phyloP scores from a whole-genome alignment of 140 eudicot species.

The Stevia rebaudiana region DNA sequence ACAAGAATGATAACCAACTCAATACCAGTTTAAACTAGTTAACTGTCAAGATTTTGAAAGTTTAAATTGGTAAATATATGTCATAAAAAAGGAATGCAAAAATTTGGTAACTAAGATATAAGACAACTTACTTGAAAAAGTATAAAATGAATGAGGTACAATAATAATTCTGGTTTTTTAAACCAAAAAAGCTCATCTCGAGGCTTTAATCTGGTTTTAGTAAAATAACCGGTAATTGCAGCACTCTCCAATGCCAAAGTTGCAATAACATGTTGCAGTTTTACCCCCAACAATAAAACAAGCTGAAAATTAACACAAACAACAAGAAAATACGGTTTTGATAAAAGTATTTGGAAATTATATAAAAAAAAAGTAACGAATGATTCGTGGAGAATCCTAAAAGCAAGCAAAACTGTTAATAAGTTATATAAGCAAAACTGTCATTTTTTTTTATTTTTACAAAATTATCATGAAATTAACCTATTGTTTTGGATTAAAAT shows the following conservation, averaged over 20 bases:
- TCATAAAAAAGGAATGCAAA: neutral
- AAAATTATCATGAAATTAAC: neutral
- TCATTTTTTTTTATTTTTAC: no score
- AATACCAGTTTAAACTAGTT: constrained; percentile 63
- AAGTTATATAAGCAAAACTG: neutral
- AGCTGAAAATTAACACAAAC: constrained; percentile 44
- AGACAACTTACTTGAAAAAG: constrained; percentile 75
- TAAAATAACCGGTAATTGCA: constrained; percentile 49
- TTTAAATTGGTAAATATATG: neutral
- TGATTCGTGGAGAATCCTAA: neutral
- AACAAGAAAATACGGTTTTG: neutral
- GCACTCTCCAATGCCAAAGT: constrained; percentile 96
- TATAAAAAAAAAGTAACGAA: neutral
- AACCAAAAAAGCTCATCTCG: constrained; percentile 98
- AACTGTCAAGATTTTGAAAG: neutral
- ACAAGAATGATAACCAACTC: neutral
- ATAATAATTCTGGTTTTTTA: constrained; percentile 76
- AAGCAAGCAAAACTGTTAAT: neutral
- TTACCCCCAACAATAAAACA: constrained; percentile 80
- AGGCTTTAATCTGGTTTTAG: constrained; percentile 67
- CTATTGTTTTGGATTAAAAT: no score
- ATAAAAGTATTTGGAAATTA: neutral
- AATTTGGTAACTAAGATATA: neutral
- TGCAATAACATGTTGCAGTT: constrained; percentile 89
- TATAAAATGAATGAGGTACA: constrained; percentile 74